Percentiles rank a stretch among this genome's conserved stretches.
Conservation (phyloP, 306 rosid species). For the Quercus aquifolioides region DNA sequence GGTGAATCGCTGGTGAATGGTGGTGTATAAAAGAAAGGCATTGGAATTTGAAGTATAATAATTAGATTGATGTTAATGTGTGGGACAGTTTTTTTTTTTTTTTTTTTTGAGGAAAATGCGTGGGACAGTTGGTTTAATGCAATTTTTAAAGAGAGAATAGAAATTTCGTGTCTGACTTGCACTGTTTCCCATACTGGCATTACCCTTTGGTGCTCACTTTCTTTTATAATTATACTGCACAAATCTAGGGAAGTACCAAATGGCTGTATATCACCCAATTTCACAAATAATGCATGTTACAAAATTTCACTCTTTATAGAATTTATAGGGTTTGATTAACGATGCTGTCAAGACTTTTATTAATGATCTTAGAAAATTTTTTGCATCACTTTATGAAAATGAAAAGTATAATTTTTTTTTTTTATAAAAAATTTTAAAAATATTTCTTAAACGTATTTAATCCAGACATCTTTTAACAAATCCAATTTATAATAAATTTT, state of each 20-base stretch:
- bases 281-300: neutral
- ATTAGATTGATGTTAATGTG: constrained; percentile 22
- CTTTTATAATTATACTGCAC: neutral
- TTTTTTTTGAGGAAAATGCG: no score
- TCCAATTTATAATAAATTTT: no score
- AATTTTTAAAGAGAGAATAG: constrained; percentile 20
- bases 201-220: constrained; percentile 16
- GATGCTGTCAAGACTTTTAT: no score
- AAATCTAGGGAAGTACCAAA: no score
- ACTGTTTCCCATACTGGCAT: constrained; percentile 44
- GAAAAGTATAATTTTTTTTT: no score
- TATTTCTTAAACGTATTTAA: no score
- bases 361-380: no score
- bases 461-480: no score
- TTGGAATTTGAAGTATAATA: constrained; percentile 62
- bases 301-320: no score
- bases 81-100: constrained; percentile 3
- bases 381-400: no score
- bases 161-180: constrained; percentile 34
- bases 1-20: constrained; percentile 6
- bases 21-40: constrained; percentile 30
- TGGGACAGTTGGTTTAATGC: constrained; percentile 29
- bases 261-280: neutral
- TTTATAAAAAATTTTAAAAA: no score
- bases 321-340: no score